Conservation (phyloP, 2,329 filamentous ascomycete genomes). For the Clarireedia monteithiana region DNA sequence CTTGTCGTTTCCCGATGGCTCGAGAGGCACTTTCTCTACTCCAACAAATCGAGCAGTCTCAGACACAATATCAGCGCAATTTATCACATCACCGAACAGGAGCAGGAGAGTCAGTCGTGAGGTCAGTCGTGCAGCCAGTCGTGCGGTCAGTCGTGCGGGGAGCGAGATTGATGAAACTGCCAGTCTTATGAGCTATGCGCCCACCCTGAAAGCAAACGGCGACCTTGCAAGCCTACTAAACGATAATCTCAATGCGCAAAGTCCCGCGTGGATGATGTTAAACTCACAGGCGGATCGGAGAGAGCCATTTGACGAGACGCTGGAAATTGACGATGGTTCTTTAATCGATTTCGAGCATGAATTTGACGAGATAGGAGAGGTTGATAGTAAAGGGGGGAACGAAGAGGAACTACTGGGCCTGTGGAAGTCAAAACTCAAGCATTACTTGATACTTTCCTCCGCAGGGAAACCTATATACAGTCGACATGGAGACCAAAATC, state of each 20-base stretch:
- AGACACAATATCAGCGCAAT: constrained; percentile 23
- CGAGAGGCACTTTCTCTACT: constrained; percentile 53
- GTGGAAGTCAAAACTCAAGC: constrained; percentile 92
- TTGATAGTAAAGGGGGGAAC: constrained; percentile 43
- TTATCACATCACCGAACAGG: constrained; percentile 16
- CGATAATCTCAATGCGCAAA: constrained; percentile 59
- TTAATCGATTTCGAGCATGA: constrained; percentile 66
- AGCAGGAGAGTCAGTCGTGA: constrained; percentile 18
- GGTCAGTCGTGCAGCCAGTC: not conserved
- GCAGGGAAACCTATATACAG: constrained; percentile 98
- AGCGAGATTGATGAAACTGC: constrained; percentile 43
- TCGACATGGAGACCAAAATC: constrained; percentile 78
- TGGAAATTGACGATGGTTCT: constrained; percentile 40
- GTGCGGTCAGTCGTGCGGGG: constrained; percentile 26
- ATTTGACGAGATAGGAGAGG: constrained; percentile 66
- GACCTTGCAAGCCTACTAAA: constrained; percentile 79
- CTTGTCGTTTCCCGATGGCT: constrained; percentile 63
- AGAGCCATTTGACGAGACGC: constrained; percentile 49
- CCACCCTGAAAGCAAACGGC: constrained; percentile 44
- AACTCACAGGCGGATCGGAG: constrained; percentile 52
- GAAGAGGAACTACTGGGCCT: constrained; percentile 48
- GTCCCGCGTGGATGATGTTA: constrained; percentile 60
- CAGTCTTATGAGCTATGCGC: constrained; percentile 42
- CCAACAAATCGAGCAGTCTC: constrained; percentile 28
- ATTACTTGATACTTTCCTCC: constrained; percentile 92